Evolutionary conservation across 805 yeast species (phyloP).

Genomic region (Ogataea naganishii): DNA sequence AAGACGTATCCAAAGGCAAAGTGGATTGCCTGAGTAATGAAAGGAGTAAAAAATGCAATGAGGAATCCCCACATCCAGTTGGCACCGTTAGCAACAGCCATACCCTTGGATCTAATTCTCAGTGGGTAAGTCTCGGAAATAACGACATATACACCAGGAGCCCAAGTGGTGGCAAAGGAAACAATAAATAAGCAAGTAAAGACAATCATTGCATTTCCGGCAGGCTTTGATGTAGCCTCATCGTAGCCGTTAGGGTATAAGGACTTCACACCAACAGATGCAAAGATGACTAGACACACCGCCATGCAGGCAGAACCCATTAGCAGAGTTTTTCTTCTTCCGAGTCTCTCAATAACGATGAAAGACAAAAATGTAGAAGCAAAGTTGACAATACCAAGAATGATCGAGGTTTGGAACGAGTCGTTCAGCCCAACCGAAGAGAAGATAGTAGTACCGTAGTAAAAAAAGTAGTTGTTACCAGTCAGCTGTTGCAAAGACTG

Average conservation of each 20-base stretch:
- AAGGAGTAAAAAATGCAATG: constrained; percentile 60
- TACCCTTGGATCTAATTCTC: constrained; percentile 60
- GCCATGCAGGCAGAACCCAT: constrained; percentile 59
- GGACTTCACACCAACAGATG: constrained; percentile 33
- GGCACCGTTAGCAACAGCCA: constrained; percentile 58
- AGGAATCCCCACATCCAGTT: constrained; percentile 71
- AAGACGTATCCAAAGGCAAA: constrained; percentile 45
- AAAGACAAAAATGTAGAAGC: constrained; percentile 45
- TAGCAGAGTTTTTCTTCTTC: constrained; percentile 56
- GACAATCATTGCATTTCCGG: constrained; percentile 41
- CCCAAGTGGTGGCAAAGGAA: constrained; percentile 71
- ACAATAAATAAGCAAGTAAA: constrained; percentile 54
- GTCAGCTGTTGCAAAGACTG: constrained; percentile 66
- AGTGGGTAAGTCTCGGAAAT: constrained; percentile 54
- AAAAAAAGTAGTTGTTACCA: constrained; percentile 66
- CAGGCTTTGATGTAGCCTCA: constrained; percentile 19
- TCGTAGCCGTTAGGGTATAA: constrained; percentile 25
- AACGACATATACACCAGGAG: constrained; percentile 60
- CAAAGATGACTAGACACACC: constrained; percentile 50
- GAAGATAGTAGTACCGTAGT: constrained; percentile 61
- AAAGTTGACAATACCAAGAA: constrained; percentile 38
- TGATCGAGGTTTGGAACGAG: constrained; percentile 34
- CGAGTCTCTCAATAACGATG: constrained; percentile 43
- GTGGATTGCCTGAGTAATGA: constrained; percentile 38
- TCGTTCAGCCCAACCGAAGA: constrained; percentile 38